These are phyloP conservation scores for Boletellus ananas DNA, from an alignment of 768 basidiomycete genomes.

Conservation along the genomic window DNA sequence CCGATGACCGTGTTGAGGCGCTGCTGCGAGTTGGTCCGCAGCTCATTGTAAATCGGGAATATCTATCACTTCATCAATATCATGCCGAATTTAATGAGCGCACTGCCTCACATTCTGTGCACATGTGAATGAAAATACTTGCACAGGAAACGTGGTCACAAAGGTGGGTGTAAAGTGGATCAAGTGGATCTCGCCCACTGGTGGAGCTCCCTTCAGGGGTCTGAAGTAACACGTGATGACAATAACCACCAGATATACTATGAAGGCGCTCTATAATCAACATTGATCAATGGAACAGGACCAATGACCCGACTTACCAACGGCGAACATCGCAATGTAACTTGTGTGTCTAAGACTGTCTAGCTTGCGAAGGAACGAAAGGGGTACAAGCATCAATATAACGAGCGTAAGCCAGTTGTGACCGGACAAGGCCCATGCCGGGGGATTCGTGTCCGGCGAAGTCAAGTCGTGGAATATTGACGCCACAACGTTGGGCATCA, in stretches of 20 bases:
- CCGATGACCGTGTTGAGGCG: conserved; percentile 88
- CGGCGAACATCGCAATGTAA: conserved; percentile 87
- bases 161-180: conserved; percentile 76
- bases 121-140: conserved; percentile 91
- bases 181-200: conserved; percentile 63
- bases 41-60: conserved; percentile 93
- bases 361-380: conserved; percentile 78
- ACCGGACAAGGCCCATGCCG: conserved; percentile 71
- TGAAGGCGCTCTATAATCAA: neutral
- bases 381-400: conserved; percentile 73
- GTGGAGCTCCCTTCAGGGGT: conserved; percentile 61
- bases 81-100: neutral
- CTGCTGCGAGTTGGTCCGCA: conserved; percentile 71
- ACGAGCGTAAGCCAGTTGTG: conserved; percentile 79
- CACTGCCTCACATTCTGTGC: conserved; percentile 73
- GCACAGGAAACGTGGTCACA: conserved; percentile 85
- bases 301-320: conserved; percentile 51
- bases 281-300: neutral
- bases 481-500: conserved; percentile 87
- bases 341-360: conserved; percentile 88
- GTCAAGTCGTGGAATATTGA: conserved; percentile 79
- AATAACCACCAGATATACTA: conserved; percentile 75
- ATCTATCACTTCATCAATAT: conserved; percentile 45
- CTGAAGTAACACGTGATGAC: conserved; percentile 78
- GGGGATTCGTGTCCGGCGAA: conserved; percentile 59